Conservation (phyloP, 73 alveolate species). For the Symbiodinium pilosum region DNA sequence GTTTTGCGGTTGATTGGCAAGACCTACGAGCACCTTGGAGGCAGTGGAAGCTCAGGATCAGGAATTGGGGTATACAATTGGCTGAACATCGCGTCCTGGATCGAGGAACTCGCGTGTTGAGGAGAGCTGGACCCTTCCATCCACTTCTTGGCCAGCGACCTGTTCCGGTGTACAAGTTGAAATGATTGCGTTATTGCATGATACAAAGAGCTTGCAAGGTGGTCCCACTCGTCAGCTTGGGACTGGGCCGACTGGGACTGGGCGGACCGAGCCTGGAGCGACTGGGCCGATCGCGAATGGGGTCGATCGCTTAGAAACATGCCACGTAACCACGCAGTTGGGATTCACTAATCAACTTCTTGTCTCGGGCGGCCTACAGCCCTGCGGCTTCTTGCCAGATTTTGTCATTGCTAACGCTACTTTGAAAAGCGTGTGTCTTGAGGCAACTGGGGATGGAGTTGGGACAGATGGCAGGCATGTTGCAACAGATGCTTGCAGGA, state of each 20-base stretch:
- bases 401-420: neutral
- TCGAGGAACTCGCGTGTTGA: neutral
- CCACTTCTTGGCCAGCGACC: neutral
- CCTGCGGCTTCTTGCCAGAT: neutral
- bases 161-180: no score
- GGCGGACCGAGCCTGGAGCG: neutral
- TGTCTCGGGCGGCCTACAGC: no score
- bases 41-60: no score
- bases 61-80: no score
- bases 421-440: no score
- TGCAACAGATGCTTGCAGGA: neutral
- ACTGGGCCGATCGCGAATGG: no score
- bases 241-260: conserved; percentile 5
- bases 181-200: no score
- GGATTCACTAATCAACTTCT: no score
- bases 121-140: neutral
- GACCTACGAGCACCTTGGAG: neutral
- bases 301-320: no score
- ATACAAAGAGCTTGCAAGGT: no score
- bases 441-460: neutral
- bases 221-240: neutral
- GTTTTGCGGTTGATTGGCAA: conserved; percentile 20
- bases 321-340: no score
- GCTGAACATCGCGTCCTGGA: no score
- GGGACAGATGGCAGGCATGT: neutral